Evolutionary conservation across 768 basidiomycete genomes (phyloP).

Genomic region (Rhizopogon vinicolor): DNA sequence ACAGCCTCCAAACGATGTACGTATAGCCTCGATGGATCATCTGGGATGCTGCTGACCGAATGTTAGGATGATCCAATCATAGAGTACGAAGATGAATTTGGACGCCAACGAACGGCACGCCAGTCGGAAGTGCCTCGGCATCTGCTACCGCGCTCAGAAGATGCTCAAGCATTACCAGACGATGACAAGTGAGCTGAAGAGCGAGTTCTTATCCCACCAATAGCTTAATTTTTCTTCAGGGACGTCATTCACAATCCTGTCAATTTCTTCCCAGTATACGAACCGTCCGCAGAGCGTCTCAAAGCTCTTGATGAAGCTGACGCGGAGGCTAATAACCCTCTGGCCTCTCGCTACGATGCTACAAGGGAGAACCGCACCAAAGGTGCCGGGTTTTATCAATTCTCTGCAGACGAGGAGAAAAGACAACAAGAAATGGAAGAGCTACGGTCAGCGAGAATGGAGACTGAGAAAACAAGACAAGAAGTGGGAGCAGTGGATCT

Average conservation of each 20-base stretch:
- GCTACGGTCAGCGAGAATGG: conserved; percentile 57
- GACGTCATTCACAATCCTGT: conserved; percentile 72
- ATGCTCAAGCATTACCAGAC: conserved; percentile 36
- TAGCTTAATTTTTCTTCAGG: conserved; percentile 25
- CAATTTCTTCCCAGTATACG: conserved; percentile 84
- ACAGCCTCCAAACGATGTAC: conserved; percentile 35
- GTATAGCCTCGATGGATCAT: conserved; percentile 1
- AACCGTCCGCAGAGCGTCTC: conserved; percentile 75
- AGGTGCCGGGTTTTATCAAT: conserved; percentile 91
- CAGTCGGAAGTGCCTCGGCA: conserved; percentile 77
- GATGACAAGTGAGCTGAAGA: conserved; percentile 51
- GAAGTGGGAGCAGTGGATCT: conserved; percentile 59
- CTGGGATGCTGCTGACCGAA: background rate
- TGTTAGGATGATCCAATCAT: conserved; percentile 69
- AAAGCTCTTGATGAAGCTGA: conserved; percentile 68
- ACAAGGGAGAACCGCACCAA: conserved; percentile 77
- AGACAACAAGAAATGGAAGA: conserved; percentile 81
- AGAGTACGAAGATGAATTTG: conserved; percentile 87
- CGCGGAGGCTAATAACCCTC: conserved; percentile 65
- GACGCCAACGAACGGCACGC: conserved; percentile 62
- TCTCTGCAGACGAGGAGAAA: conserved; percentile 80
- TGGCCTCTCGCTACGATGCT: conserved; percentile 79
- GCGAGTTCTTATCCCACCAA: background rate
- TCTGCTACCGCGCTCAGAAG: conserved; percentile 41
- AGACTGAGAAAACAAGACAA: conserved; percentile 62